These are phyloP conservation scores for Bjerkandera adusta DNA, from an alignment of 1,284 basidiomycete genomes.

Conservation along the genomic window DNA sequence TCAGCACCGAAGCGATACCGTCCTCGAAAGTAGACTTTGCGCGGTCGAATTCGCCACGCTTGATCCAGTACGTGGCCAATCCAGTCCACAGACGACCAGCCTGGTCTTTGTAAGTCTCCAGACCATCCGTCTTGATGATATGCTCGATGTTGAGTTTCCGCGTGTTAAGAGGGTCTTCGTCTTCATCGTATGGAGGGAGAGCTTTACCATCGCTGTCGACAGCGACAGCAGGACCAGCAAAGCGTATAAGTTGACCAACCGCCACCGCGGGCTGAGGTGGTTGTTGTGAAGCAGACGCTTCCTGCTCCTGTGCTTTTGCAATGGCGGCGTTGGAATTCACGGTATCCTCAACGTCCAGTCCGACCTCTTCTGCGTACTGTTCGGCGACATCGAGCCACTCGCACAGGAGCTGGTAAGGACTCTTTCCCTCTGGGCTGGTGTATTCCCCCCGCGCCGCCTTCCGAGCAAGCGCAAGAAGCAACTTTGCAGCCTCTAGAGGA, in stretches of 20 bases:
- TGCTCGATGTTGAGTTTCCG: conserved; percentile 85
- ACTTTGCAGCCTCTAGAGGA: conserved; percentile 92
- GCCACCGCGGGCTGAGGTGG: conserved; percentile 39
- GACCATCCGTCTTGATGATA: conserved; percentile 84
- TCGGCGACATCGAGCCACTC: conserved; percentile 95
- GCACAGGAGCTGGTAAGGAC: conserved; percentile 90
- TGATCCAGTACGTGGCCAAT: conserved; percentile 98
- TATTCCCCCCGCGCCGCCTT: conserved; percentile 85
- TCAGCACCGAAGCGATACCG: conserved; percentile 84
- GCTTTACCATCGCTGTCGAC: conserved; percentile 50
- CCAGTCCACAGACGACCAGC: conserved; percentile 96
- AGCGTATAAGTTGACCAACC: conserved; percentile 67
- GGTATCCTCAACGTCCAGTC: conserved; percentile 82
- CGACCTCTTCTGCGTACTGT: conserved; percentile 89
- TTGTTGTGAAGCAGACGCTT: conserved; percentile 26
- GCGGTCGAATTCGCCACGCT: conserved; percentile 91
- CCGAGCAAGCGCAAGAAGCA: conserved; percentile 81
- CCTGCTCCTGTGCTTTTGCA: conserved; percentile 32
- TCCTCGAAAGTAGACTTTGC: conserved; percentile 87
- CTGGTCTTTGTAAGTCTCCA: conserved; percentile 92
- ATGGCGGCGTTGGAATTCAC: conserved; percentile 47
- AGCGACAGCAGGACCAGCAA: conserved; percentile 68
- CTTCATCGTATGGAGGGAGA: conserved; percentile 64
- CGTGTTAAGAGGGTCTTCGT: conserved; percentile 75
- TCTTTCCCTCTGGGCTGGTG: conserved; percentile 89